Percentiles rank a stretch among this genome's conserved stretches.
These are phyloP conservation scores for Botrytis cinerea DNA, from an alignment of 2,329 filamentous ascomycete species.

Conservation along the genomic window DNA sequence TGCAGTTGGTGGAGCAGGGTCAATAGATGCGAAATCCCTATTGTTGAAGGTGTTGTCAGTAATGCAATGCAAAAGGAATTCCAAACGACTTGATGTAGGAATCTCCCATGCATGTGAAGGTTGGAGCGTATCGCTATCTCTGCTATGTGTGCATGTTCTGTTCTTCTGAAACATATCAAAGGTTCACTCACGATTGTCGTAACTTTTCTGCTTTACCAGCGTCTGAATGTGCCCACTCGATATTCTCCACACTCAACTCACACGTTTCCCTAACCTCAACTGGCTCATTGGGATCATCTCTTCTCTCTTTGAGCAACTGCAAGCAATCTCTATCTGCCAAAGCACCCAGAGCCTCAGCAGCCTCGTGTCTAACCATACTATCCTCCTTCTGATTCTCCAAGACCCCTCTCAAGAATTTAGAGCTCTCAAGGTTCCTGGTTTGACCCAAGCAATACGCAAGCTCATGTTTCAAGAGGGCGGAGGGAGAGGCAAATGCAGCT, in stretches of 20 bases:
- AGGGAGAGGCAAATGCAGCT: constrained; percentile 79
- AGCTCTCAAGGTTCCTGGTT: constrained; percentile 74
- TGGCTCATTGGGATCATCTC: constrained; percentile 74
- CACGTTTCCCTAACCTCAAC: constrained; percentile 91
- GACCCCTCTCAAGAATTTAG: constrained; percentile 71
- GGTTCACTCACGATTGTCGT: constrained; percentile 67
- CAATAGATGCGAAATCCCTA: constrained; percentile 93
- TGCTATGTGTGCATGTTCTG: neutral
- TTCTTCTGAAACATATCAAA: constrained; percentile 6
- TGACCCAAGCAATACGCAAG: constrained; percentile 96
- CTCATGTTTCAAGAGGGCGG: constrained; percentile 92
- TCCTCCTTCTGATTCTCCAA: constrained; percentile 81
- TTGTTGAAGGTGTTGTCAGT: constrained; percentile 30
- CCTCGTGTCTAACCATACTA: constrained; percentile 94
- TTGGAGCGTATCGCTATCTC: neutral
- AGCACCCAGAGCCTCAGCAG: constrained; percentile 90
- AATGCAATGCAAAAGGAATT: constrained; percentile 17
- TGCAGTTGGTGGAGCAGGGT: constrained; percentile 87
- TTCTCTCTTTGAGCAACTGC: constrained; percentile 69
- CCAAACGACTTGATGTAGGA: neutral
- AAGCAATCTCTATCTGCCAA: constrained; percentile 75
- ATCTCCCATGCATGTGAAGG: neutral
- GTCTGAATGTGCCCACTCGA: constrained; percentile 86
- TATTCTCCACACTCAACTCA: constrained; percentile 91
- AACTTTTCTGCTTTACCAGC: constrained; percentile 72